phyloP scores from a whole-genome alignment of 352 stramenopile species.

The Pythium phragmiticola region DNA sequence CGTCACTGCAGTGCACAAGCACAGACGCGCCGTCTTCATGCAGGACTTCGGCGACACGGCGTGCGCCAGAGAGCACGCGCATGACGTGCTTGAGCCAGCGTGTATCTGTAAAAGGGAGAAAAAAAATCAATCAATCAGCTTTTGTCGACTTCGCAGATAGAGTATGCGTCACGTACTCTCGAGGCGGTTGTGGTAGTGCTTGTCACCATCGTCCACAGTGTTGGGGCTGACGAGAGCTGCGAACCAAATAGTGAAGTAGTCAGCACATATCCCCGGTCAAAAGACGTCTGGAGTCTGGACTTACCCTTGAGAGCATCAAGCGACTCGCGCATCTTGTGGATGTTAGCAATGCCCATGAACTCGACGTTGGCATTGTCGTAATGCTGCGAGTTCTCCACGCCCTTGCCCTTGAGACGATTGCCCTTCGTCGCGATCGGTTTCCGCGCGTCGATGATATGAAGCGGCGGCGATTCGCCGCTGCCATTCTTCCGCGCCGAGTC shows the following conservation, averaged over 20 bases:
- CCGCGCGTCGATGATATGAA: slow-evolving; percentile 86
- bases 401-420: slow-evolving; percentile 84
- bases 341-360: slow-evolving; percentile 99
- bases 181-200: slow-evolving; percentile 86
- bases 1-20: slow-evolving; percentile 85
- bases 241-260: slow-evolving; percentile 3
- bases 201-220: slow-evolving; percentile 82
- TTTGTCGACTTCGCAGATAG: not conserved
- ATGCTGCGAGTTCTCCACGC: slow-evolving; percentile 95
- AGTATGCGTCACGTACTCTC: slow-evolving; percentile 50
- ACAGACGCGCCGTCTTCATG: slow-evolving; percentile 83
- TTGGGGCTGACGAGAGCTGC: slow-evolving; percentile 78
- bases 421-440: slow-evolving; percentile 81
- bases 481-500: slow-evolving; percentile 84
- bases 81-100: slow-evolving; percentile 97
- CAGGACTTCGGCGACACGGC: slow-evolving; percentile 74
- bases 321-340: slow-evolving; percentile 97
- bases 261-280: too few relatives aligned
- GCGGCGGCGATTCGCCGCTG: slow-evolving; percentile 57
- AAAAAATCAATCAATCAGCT: not conserved
- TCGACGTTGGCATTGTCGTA: slow-evolving; percentile 95
- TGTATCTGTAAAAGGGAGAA: slow-evolving; percentile 63
- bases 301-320: slow-evolving; percentile 85
- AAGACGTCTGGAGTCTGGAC: not conserved
- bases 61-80: slow-evolving; percentile 69